A percentile compares a stretch with the other conserved stretches of the same genome.
Evolutionary conservation across 345 rosid genomes (phyloP).

Genomic region (Geranium rotundifolium): DNA sequence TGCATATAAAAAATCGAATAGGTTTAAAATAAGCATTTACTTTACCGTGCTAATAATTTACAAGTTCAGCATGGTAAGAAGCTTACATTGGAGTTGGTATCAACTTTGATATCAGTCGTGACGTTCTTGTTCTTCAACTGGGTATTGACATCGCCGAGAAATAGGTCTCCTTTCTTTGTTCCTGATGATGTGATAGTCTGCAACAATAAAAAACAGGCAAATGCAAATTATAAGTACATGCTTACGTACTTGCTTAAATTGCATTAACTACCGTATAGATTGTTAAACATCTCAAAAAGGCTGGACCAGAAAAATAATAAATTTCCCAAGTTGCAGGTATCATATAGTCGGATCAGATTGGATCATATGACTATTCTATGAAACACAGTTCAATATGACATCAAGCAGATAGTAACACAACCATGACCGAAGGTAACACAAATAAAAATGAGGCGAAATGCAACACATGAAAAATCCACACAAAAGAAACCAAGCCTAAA

Average conservation of each 20-base stretch:
- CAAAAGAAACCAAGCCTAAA: too few relatives aligned
- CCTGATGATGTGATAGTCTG: conserved; percentile 76
- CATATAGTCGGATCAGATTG: too few relatives aligned
- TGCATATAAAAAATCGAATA: not conserved
- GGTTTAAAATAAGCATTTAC: too few relatives aligned
- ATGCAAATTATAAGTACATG: not conserved
- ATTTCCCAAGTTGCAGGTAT: not conserved
- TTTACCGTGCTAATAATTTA: not conserved
- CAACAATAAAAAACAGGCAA: conserved; percentile 1
- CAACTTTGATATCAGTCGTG: conserved; percentile 83
- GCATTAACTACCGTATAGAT: not conserved
- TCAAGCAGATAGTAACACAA: too few relatives aligned
- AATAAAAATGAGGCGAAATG: too few relatives aligned
- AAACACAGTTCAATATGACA: too few relatives aligned
- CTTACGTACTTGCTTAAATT: not conserved
- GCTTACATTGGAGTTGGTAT: conserved; percentile 54
- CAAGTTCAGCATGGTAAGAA: not conserved
- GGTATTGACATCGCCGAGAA: conserved; percentile 72
- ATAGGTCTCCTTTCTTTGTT: conserved; percentile 60
- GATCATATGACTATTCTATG: too few relatives aligned
- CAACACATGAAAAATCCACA: too few relatives aligned
- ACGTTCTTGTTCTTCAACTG: conserved; percentile 85
- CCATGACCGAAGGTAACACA: too few relatives aligned
- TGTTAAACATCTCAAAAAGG: not conserved
- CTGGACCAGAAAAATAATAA: not conserved